Evolutionary conservation across 1,284 basidiomycete genomes (phyloP).

Genomic region (Amylostereum areolatum): DNA sequence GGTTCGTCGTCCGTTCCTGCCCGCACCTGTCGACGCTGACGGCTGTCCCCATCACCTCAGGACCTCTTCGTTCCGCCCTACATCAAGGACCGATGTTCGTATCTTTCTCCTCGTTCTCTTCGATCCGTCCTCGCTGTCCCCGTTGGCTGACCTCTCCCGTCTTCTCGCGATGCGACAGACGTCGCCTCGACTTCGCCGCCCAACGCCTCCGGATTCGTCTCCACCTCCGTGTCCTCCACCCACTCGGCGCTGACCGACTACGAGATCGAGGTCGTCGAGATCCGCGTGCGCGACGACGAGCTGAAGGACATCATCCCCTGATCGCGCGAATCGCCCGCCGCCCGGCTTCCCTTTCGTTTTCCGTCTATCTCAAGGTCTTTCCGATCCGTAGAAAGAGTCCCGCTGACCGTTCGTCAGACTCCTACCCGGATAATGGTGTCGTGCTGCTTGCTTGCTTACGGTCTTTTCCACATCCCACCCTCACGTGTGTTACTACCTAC

Average conservation of each 20-base stretch:
- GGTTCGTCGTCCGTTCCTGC: constrained; percentile 33
- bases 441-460: no score
- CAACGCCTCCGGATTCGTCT: constrained; percentile 56
- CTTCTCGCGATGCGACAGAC: constrained; percentile 39
- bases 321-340: constrained; percentile 10
- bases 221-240: constrained; percentile 62
- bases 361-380: constrained; percentile 9
- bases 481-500: no score
- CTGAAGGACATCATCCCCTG: constrained; percentile 69
- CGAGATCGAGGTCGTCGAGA: constrained; percentile 80
- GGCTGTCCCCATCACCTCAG: constrained; percentile 26
- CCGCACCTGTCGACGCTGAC: neutral
- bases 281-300: constrained; percentile 71
- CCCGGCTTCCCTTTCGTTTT: constrained; percentile 8
- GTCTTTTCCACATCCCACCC: no score
- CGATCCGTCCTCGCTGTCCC: no score
- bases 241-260: constrained; percentile 61
- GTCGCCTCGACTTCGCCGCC: constrained; percentile 78
- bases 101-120: constrained; percentile 14
- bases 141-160: constrained; percentile 13
- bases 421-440: no score
- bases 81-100: constrained; percentile 81
- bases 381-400: no score
- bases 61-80: constrained; percentile 80
- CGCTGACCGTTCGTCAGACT: no score